A percentile compares a stretch with the other conserved stretches of the same genome.
Conservation (phyloP, 352 stramenopile species). For the Globisporangium okanoganense region DNA sequence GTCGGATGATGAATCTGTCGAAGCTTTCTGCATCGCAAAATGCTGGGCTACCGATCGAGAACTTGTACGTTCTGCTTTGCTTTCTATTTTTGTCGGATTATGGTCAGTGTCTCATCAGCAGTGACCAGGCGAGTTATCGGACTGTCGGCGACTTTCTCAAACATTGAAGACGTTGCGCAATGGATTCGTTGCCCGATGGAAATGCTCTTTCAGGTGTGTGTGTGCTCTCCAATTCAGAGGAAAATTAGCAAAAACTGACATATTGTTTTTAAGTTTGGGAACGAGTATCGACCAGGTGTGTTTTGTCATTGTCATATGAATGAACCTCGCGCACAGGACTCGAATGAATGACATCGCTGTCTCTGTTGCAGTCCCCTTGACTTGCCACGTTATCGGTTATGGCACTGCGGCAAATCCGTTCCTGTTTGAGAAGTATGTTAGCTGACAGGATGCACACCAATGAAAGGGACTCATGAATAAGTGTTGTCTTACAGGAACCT, state of each 20-base stretch:
- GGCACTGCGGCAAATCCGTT: conserved; percentile 22
- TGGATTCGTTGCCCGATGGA: conserved; percentile 29
- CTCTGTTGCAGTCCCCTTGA: conserved; percentile 22
- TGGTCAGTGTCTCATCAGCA: neutral
- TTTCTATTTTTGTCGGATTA: neutral
- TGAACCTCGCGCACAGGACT: neutral
- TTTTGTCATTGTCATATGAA: neutral
- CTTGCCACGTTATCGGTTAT: conserved; percentile 27
- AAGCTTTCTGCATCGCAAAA: conserved; percentile 10
- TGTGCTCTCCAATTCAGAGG: neutral
- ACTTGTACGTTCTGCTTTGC: conserved; percentile 18
- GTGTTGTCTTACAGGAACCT: conserved; percentile 24
- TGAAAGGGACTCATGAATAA: neutral
- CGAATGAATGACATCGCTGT: neutral
- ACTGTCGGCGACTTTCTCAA: conserved; percentile 35
- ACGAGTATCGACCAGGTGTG: conserved; percentile 34
- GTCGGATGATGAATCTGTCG: conserved; percentile 34
- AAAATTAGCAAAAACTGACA: neutral
- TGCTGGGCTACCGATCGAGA: conserved; percentile 13
- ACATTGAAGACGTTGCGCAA: conserved; percentile 22
- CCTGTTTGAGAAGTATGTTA: conserved; percentile 28
- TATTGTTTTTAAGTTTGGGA: conserved; percentile 29
- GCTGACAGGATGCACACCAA: neutral
- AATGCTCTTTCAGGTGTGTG: conserved; percentile 23
- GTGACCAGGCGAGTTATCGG: conserved; percentile 29